Percentiles rank a stretch among this genome's conserved stretches.
These are phyloP conservation scores for Bolboschoenoplectus hybrid DNA, from an alignment of 202 grass and related monocot species.

Conservation along the genomic window DNA sequence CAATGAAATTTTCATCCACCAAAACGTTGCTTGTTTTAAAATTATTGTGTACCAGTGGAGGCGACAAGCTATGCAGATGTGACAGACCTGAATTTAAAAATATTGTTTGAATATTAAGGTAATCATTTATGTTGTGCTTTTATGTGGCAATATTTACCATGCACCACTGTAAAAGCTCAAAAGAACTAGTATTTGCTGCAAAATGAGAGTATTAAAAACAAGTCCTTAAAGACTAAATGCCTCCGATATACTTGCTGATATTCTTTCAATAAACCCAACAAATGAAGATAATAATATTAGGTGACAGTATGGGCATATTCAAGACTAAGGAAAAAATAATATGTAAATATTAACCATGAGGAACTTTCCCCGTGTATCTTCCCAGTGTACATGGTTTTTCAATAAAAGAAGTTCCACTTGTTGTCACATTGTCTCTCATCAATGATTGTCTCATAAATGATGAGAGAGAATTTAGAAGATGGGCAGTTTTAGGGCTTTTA, in stretches of 20 bases:
- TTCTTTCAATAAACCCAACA: background rate
- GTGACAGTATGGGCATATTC: background rate
- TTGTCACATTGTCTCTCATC: slow-evolving; percentile 5
- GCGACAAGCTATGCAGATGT: slow-evolving; percentile 66
- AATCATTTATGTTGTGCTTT: slow-evolving; percentile 18
- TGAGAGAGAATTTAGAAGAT: background rate
- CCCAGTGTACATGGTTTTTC: background rate
- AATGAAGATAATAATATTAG: background rate
- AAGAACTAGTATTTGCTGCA: background rate
- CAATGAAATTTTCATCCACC: slow-evolving; percentile 97
- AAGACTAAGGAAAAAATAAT: background rate
- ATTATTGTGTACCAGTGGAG: slow-evolving; percentile 77
- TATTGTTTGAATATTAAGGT: slow-evolving; percentile 20
- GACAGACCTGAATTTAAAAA: slow-evolving; percentile 60
- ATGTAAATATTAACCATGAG: background rate
- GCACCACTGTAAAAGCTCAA: background rate
- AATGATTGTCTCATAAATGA: slow-evolving; percentile 28
- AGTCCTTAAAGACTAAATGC: background rate
- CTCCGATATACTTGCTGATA: background rate
- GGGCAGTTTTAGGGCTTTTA: background rate
- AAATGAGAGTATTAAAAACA: slow-evolving; percentile 1
- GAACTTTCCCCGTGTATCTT: background rate
- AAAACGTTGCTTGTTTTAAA: slow-evolving; percentile 95
- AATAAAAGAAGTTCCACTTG: background rate
- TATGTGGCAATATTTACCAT: slow-evolving; percentile 12